Evolutionary conservation across 2,329 filamentous ascomycete species (phyloP), one percentile per base, ranked within the genome.

Genomic region (Basipetospora sp.): DNA sequence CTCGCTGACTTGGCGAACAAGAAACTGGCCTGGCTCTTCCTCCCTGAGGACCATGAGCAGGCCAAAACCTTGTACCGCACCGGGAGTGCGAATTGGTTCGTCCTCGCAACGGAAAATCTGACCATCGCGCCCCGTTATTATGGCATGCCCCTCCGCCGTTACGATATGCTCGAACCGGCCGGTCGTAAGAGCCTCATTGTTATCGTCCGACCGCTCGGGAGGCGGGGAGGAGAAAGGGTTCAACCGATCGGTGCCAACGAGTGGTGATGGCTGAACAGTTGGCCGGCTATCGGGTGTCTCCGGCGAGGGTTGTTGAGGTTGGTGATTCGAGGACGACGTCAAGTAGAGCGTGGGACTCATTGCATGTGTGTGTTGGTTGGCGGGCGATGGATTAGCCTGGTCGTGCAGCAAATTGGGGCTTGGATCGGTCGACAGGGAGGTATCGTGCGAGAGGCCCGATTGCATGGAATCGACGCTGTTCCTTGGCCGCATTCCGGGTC

Each of bases 41-140:
- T 87, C 80, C 38, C 77, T 71, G 15, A 94, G 55, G 1, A 78
- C 84, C 22, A 94, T 49, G 17, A 94, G 61, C 4, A 82, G 64
- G 1, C 86, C 86, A 47, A 93, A 94, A 1, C 72, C 67, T 53
- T 94, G 86, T 1, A 87, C 60, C 1, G 82, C 81, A 25, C 85
- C 85, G 1, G 86, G 86, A 1, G 85, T 79, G 45, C 88, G 84
- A 18, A 94, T 93, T 0, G 86, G 85, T 49, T 94, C 86, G 49
- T 94, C 86, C 54, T 94, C 86, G 50, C 86, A 94, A 37, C 75
- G 71, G 51, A 92, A 81, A 31, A 90, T 59, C 1, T 68, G 72
- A 2, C 75, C 78, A 38, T 84, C 76, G 39, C 80, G 69, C 5
- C 85, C 85, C 1, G 83, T 90, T 38, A 93, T 82, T 20, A 93